A percentile compares a stretch with the other conserved stretches of the same genome.
Conservation (phyloP, 805 yeast species). For the Candida michaelii region DNA sequence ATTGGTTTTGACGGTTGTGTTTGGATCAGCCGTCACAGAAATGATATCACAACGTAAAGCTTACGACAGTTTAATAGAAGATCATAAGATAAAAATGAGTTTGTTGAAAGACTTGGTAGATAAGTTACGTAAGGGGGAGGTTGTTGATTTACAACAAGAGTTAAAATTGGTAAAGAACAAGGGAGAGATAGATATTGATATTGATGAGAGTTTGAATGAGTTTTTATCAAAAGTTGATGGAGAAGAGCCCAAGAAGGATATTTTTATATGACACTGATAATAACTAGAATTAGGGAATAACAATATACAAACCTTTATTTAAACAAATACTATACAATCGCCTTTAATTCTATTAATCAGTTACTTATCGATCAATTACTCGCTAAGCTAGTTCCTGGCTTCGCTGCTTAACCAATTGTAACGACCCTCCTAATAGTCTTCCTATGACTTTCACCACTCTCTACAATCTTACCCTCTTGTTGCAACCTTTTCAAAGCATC, state of each 20-base stretch:
- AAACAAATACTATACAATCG: not conserved
- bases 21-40: constrained; percentile 49
- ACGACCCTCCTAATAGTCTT: constrained; percentile 48
- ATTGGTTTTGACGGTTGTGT: constrained; percentile 34
- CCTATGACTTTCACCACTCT: constrained; percentile 71
- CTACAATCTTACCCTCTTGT: constrained; percentile 66
- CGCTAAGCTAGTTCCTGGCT: too few species aligned
- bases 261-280: not conserved
- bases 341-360: too few species aligned
- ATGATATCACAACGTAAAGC: constrained; percentile 45
- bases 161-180: constrained; percentile 20
- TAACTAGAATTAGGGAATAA: not conserved
- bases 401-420: constrained; percentile 4
- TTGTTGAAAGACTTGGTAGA: constrained; percentile 31
- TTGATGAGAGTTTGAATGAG: constrained; percentile 39
- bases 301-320: not conserved
- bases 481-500: constrained; percentile 67
- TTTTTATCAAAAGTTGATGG: constrained; percentile 33
- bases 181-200: constrained; percentile 28
- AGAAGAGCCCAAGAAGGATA: not conserved
- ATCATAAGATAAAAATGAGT: constrained; percentile 35
- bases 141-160: constrained; percentile 43
- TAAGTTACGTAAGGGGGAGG: constrained; percentile 31
- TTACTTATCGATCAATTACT: too few species aligned
- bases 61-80: constrained; percentile 40